Evolutionary conservation across 495 filamentous ascomycete genomes (phyloP).

Genomic region (Neurospora cerealis): DNA sequence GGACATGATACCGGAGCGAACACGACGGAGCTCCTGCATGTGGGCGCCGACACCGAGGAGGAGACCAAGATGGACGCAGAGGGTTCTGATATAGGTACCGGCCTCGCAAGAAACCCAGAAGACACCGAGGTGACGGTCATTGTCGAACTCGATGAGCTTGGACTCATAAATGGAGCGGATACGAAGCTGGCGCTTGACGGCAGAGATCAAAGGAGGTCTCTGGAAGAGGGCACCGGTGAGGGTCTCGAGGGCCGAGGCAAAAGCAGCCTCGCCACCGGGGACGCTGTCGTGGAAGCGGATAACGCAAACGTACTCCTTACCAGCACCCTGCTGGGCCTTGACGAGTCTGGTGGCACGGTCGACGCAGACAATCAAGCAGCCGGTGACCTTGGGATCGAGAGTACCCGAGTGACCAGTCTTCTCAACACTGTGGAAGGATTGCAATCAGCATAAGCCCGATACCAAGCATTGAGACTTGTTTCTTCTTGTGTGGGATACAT

Average conservation of each 20-base stretch:
- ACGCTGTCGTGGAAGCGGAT: conserved; percentile 88
- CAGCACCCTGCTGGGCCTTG: conserved; percentile 96
- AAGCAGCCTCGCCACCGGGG: conserved; percentile 80
- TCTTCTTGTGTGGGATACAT: conserved; percentile 10
- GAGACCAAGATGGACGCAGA: conserved; percentile 92
- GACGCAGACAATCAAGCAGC: conserved; percentile 91
- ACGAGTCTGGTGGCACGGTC: conserved; percentile 93
- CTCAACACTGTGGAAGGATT: conserved; percentile 52
- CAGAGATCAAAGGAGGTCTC: conserved; percentile 90
- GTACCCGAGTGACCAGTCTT: conserved; percentile 98
- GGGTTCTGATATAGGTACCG: conserved; percentile 94
- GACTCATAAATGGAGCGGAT: conserved; percentile 94
- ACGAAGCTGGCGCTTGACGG: conserved; percentile 95
- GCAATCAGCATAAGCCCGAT: conserved; percentile 12
- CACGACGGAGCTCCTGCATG: conserved; percentile 96
- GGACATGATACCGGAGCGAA: conserved; percentile 88
- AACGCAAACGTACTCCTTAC: conserved; percentile 75
- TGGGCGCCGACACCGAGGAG: conserved; percentile 90
- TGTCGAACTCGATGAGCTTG: conserved; percentile 93
- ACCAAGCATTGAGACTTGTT: background rate
- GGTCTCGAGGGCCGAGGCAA: conserved; percentile 83
- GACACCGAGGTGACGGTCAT: conserved; percentile 92
- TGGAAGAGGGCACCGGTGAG: conserved; percentile 96
- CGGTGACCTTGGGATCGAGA: conserved; percentile 72
- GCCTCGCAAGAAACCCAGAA: conserved; percentile 99